Percentiles rank a stretch among this genome's conserved stretches.
Evolutionary conservation across 2,329 filamentous ascomycete genomes (phyloP).

Genomic region (Coniochaeta ligniaria): DNA sequence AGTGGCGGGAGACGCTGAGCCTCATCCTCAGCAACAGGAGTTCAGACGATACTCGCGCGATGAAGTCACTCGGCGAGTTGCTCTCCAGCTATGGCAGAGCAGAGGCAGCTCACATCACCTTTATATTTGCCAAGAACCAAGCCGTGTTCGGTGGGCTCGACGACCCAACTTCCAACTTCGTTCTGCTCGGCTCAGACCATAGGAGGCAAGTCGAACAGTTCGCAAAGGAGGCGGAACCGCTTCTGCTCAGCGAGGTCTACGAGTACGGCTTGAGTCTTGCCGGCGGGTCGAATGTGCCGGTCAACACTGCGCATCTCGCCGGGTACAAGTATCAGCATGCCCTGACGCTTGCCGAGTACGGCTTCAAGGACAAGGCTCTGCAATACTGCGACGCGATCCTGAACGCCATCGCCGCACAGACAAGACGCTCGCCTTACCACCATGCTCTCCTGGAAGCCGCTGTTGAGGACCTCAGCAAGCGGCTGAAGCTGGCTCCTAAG

Average conservation of each 20-base stretch:
- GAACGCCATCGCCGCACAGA: constrained; percentile 68
- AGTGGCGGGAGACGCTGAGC: constrained; percentile 86
- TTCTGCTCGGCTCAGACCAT: constrained; percentile 81
- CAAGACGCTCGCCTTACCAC: constrained; percentile 81
- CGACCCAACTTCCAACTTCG: constrained; percentile 70
- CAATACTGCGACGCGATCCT: constrained; percentile 86
- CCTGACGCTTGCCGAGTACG: constrained; percentile 74
- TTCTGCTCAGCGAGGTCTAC: constrained; percentile 94
- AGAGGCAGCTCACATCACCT: constrained; percentile 92
- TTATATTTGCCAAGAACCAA: constrained; percentile 69
- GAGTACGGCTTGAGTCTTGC: constrained; percentile 80
- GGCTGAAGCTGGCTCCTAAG: constrained; percentile 78
- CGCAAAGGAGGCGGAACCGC: constrained; percentile 72
- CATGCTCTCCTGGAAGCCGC: constrained; percentile 65
- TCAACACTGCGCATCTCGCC: constrained; percentile 72
- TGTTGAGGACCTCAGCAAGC: constrained; percentile 76
- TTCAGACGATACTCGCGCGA: constrained; percentile 65
- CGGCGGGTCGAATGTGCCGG: constrained; percentile 42
- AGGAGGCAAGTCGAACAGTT: constrained; percentile 62
- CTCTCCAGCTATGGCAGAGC: constrained; percentile 78
- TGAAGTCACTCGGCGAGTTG: constrained; percentile 74
- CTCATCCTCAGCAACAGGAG: constrained; percentile 86
- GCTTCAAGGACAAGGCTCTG: constrained; percentile 73
- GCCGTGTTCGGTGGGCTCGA: constrained; percentile 76
- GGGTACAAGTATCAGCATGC: constrained; percentile 91